phyloP scores from a whole-genome alignment of 768 basidiomycete species.

The Mycena olivaceomarginata region DNA sequence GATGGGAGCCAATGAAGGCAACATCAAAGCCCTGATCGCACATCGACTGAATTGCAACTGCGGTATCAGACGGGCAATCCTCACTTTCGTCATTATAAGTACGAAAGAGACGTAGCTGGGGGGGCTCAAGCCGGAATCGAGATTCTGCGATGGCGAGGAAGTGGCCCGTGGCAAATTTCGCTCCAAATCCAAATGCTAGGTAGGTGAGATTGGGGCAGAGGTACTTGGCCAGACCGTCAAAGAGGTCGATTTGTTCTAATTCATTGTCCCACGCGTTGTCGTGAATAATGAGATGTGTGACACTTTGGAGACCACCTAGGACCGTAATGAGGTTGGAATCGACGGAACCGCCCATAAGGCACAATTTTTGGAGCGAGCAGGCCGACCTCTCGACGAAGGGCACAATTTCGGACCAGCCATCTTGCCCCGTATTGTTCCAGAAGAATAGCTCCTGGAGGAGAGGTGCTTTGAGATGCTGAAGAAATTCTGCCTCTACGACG shows the following conservation, averaged over 20 bases:
- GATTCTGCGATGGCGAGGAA: background rate
- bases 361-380: background rate
- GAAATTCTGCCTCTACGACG: background rate
- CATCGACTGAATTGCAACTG: too few species aligned
- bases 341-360: background rate
- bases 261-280: background rate
- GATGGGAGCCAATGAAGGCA: too few species aligned
- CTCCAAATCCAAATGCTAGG: background rate
- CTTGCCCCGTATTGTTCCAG: too few species aligned
- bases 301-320: background rate
- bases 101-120: too few species aligned
- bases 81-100: too few species aligned
- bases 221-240: background rate
- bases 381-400: background rate
- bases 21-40: too few species aligned
- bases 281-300: background rate
- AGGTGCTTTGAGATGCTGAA: background rate
- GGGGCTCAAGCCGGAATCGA: background rate
- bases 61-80: too few species aligned
- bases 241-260: background rate
- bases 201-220: background rate
- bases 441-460: background rate
- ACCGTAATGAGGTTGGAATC: background rate
- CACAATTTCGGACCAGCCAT: too few species aligned
- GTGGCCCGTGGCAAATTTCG: background rate